Conservation (phyloP, 352 stramenopile genomes). For the Saprolegnia diclina region DNA sequence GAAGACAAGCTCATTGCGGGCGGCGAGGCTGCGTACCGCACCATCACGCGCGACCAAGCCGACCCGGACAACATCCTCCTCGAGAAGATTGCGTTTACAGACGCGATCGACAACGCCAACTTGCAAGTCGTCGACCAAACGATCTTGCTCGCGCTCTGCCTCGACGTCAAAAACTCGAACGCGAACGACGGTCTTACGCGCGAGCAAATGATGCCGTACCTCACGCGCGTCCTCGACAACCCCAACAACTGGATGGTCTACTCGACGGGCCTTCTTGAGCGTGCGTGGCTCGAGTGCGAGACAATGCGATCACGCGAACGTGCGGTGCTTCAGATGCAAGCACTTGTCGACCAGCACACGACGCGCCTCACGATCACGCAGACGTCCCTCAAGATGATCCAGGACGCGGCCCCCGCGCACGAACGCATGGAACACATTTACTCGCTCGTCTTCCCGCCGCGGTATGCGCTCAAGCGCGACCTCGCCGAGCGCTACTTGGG, state of each 20-base stretch:
- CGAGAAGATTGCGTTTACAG: slow-evolving; percentile 88
- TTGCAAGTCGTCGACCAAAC: slow-evolving; percentile 78
- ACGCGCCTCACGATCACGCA: slow-evolving; percentile 91
- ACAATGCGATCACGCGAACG: slow-evolving; percentile 88
- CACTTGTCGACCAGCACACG: slow-evolving; percentile 93
- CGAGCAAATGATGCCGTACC: slow-evolving; percentile 94
- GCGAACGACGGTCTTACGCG: slow-evolving; percentile 90
- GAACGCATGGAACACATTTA: slow-evolving; percentile 90
- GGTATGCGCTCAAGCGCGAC: slow-evolving; percentile 91
- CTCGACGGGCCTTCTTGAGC: slow-evolving; percentile 89
- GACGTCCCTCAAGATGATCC: slow-evolving; percentile 69
- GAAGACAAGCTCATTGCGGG: slow-evolving; percentile 57
- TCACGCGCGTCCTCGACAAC: slow-evolving; percentile 89
- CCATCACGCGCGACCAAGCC: slow-evolving; percentile 85
- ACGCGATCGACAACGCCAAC: slow-evolving; percentile 65
- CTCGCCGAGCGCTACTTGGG: slow-evolving; percentile 90
- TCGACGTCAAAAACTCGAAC: slow-evolving; percentile 96
- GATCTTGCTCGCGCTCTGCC: slow-evolving; percentile 91
- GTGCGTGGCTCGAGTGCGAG: slow-evolving; percentile 93
- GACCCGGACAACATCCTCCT: slow-evolving; percentile 87
- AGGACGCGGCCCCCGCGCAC: slow-evolving; percentile 85
- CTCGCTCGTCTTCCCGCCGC: slow-evolving; percentile 89
- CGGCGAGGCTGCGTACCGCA: slow-evolving; percentile 60
- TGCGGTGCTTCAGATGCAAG: slow-evolving; percentile 95
- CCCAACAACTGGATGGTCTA: slow-evolving; percentile 97